These are phyloP conservation scores for Heritiera littoralis DNA, from an alignment of 345 rosid species.

Conservation along the genomic window DNA sequence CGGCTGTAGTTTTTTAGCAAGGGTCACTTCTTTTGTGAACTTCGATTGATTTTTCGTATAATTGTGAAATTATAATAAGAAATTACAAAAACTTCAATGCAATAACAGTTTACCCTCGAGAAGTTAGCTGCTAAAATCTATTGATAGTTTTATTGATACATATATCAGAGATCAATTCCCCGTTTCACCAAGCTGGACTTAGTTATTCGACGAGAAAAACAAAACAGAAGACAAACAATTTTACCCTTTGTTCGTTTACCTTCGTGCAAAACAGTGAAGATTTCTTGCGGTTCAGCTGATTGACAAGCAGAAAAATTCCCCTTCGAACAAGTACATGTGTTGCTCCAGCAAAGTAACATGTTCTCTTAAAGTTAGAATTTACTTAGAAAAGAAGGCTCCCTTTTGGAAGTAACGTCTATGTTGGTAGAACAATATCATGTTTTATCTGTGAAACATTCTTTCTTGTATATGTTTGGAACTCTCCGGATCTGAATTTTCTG, in stretches of 20 bases:
- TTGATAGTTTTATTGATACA: background rate
- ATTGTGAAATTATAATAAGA: background rate
- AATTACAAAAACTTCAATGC: background rate
- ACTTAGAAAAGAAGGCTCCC: background rate
- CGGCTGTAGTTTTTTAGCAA: background rate
- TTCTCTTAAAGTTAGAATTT: background rate
- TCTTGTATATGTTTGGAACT: background rate
- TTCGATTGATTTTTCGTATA: background rate
- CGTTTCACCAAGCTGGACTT: background rate
- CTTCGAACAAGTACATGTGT: background rate
- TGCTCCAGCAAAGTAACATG: background rate
- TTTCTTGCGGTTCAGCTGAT: background rate
- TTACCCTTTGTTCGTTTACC: background rate
- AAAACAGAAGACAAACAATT: too few relatives aligned
- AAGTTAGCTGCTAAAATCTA: background rate
- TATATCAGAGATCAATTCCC: background rate
- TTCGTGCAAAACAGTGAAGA: background rate
- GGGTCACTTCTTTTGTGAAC: background rate
- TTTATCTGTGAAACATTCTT: background rate
- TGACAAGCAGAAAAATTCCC: background rate
- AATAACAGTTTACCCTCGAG: background rate
- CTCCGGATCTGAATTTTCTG: conserved; percentile 7
- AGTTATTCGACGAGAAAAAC: too few relatives aligned
- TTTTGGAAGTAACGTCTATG: background rate
- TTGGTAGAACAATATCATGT: background rate